Base-by-base conservation (phyloP, 768 basidiomycete genomes). In the Galerina sulciceps region DNA sequence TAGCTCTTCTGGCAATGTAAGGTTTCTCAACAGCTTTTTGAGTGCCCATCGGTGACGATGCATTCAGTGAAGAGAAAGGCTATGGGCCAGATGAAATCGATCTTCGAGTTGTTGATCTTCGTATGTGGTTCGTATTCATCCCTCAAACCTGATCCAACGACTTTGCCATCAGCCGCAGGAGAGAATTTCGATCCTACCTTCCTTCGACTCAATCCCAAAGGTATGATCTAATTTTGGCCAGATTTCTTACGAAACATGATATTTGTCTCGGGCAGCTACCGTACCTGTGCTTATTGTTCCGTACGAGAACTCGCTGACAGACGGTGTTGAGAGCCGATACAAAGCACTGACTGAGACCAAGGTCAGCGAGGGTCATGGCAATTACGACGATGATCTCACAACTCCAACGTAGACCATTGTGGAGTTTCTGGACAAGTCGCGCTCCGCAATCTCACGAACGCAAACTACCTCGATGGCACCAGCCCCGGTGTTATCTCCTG, bases 271-370 rank as follows among this genome's bases (percentile, higher is more conserved):
- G 18, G 53, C 63, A 93, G 91, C 85, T 6, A 91, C 88, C 20
- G 82, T 94, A 4, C 94, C 94, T 10, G 90, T 90, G 2, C 75
- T 95, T 50, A 86, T 94, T 23, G 94, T 94, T n/a, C 94, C 94
- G 0, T 77, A 93, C 10, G 75, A 86, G 62, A 87, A 90, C 62
- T 90, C 91, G 4, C 79, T 94, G 9, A 73, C 81, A 0, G 76
- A 82, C 2, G 91, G 88, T 15, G 80, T 86, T 22, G 90, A 92
- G 65, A 90, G 85, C 64, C 84, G 90, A 42, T 96, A 91, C 78
- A 89, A 91, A 66, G 87, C 91, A 2, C 74, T 96, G 55, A 83
- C 86, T 20, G 90, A 93, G 63, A 83, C 86, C 13, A 88, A 88
- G 77, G 93, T 89, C 22, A 31, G 68, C 47, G 36, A 34, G 14